Evolutionary conservation across 306 rosid genomes (phyloP), one percentile per base, ranked within the genome.

Genomic region (Glycine tomentella): DNA sequence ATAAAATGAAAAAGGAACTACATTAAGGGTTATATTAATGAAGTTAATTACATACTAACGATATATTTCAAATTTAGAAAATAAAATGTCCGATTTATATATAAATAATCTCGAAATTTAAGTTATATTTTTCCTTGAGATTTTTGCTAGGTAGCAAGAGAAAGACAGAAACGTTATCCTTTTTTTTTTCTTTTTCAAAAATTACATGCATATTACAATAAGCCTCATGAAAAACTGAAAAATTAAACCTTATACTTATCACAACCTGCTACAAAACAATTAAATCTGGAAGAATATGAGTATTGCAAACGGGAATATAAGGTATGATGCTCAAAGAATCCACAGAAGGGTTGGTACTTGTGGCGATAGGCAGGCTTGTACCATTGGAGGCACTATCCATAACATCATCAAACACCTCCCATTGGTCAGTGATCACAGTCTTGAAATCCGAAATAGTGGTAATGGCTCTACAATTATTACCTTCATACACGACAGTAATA

Each of bases 391-490:
- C 4, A 8, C 34, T 50, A 16, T 50, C 49, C 16, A 12, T 25
- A 9, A 20, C 92, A 6, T 86, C 96, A 13, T 91, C 97, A 75
- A 94, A 94, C 25, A 85, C 81, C 71, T 89, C 97, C 98, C 98
- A 94, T 61, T 87, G 83, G 9, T 94, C 83, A 0, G 97, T 94
- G 38, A 94, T 84, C 56, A 92, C 85, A 1, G 98, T 94, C 83
- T n/a, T 79, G 76, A 84, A 84, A 51, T 77, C 67, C 5, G 13
- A 53, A 51, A 38, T 5, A 3, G 51, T 45, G 16, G 17, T 50
- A 45, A 1, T 70, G 2, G 14, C 14, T 33, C 5, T 8, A 11
- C 42, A 9, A 44, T 42, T 68, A 9, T 74, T 77, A 20, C 66
- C 69, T 3, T 78, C 83, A 42, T 12, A 68, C 2, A 38, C 48